A percentile compares a stretch with the other conserved stretches of the same genome.
phyloP scores from a whole-genome alignment of 345 rosid species.

The Sapria himalayana region DNA sequence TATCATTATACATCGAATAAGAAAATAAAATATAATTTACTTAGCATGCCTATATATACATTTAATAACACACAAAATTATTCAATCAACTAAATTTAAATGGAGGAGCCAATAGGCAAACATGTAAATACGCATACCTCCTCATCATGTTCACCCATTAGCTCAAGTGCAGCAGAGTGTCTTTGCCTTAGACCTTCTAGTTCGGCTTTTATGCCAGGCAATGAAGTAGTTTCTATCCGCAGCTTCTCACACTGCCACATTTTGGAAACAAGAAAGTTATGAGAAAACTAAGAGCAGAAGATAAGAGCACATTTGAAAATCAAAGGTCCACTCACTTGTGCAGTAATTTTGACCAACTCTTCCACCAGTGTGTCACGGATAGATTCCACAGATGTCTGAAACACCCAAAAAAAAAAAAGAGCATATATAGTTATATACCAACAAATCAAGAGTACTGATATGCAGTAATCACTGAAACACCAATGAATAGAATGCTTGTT shows the following conservation, averaged over 20 bases:
- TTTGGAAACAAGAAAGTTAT: conserved; percentile 6
- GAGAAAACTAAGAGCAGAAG: not conserved
- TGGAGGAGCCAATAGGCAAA: not conserved
- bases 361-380: conserved; percentile 95
- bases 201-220: conserved; percentile 80
- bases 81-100: no score
- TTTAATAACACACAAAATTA: no score
- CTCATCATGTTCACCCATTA: conserved; percentile 99
- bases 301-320: not conserved
- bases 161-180: conserved; percentile 91
- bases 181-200: conserved; percentile 80
- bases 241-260: conserved; percentile 72
- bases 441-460: no score
- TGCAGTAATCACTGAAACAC: no score
- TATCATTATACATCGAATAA: no score
- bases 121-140: conserved; percentile 50
- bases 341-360: conserved; percentile 92
- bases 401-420: conserved; percentile 1
- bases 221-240: conserved; percentile 39
- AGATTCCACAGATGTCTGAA: conserved; percentile 80
- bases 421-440: no score
- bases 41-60: no score
- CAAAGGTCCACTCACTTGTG: conserved; percentile 27
- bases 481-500: no score
- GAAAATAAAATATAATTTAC: no score